phyloP scores from a whole-genome alignment of 768 basidiomycete species.

The Gymnopilus junonius region DNA sequence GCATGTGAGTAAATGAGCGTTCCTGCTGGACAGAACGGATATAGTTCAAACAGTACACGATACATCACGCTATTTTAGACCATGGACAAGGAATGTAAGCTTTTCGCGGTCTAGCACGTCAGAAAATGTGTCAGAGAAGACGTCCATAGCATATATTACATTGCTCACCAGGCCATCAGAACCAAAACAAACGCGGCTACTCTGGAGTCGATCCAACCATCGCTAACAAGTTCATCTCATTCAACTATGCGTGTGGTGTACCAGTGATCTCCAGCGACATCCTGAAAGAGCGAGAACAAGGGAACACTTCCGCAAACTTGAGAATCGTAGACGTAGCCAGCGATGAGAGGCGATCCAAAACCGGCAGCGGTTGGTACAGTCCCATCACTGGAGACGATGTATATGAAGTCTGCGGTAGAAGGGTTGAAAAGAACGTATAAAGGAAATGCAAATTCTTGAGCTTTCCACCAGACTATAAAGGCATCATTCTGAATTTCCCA shows the following conservation, averaged over 20 bases:
- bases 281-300: not conserved
- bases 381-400: not conserved
- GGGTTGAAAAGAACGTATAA: not conserved
- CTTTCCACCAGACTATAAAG: not conserved
- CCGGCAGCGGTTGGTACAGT: not conserved
- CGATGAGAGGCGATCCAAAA: not conserved
- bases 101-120: too few relatives aligned
- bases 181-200: not conserved
- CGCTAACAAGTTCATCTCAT: not conserved
- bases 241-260: not conserved
- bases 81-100: too few relatives aligned
- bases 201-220: not conserved
- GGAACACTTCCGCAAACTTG: not conserved
- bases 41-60: too few relatives aligned
- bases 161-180: not conserved
- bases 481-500: not conserved
- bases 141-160: too few relatives aligned
- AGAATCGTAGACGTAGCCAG: not conserved
- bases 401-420: not conserved
- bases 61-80: too few relatives aligned
- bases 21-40: too few relatives aligned
- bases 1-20: too few relatives aligned
- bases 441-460: not conserved
- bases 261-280: not conserved
- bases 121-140: too few relatives aligned